Conservation (phyloP, 1,284 basidiomycete genomes). For the Kalmanozyma brasiliensis region DNA sequence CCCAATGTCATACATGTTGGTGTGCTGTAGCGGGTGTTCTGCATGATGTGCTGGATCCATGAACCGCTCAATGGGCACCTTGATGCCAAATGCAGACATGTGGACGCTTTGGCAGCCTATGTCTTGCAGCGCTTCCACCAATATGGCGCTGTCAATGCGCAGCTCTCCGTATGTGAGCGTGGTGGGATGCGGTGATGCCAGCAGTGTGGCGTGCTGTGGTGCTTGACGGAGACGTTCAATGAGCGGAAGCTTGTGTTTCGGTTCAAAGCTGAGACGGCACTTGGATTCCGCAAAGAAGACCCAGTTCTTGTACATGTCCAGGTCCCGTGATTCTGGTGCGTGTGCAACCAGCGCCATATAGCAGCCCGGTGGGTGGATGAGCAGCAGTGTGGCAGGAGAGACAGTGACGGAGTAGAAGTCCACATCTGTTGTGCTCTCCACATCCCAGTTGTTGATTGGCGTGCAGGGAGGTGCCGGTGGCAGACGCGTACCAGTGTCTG, state of each 20-base stretch:
- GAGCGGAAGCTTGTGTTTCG: no score
- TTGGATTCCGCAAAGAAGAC: conserved; percentile 7
- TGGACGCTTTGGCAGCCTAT: conserved; percentile 4
- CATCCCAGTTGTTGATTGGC: no score
- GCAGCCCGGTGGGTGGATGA: conserved; percentile 5
- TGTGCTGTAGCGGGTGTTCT: neutral
- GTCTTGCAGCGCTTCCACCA: conserved; percentile 10
- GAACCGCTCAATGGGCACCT: conserved; percentile 6
- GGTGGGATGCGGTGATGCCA: no score
- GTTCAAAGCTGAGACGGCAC: no score
- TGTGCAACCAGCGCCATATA: neutral
- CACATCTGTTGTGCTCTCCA: conserved; percentile 3
- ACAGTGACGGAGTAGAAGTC: conserved; percentile 12
- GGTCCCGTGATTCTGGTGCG: conserved; percentile 1
- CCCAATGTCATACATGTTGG: conserved; percentile 16
- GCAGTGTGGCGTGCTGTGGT: no score
- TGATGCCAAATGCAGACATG: conserved; percentile 5
- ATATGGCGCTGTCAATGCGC: neutral
- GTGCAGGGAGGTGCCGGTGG: no score
- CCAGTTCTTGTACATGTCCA: conserved; percentile 7
- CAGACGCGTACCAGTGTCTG: no score
- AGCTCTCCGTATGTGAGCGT: no score
- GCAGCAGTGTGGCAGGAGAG: conserved; percentile 1
- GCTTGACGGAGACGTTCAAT: no score
- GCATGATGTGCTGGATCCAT: conserved; percentile 10